Base-by-base conservation (phyloP, 371 early-diverging fungal species). In the Phascolomyces articulosus region DNA sequence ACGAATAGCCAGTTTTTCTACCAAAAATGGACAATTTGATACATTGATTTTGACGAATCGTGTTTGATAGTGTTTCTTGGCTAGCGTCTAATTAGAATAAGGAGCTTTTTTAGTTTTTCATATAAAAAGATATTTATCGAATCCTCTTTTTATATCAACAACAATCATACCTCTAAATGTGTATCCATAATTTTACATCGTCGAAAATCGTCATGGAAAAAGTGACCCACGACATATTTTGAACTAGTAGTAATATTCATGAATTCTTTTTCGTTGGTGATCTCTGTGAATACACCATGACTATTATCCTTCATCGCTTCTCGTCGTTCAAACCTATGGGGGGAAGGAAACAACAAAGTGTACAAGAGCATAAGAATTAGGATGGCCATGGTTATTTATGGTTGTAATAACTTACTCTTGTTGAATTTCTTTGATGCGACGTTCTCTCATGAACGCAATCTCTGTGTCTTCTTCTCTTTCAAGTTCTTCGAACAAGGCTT, bases 111-210 rank as follows among this genome's bases (percentile, higher is more conserved):
- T 3, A 6, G 3, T 34, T 34, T 34, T 34, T 34, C 34, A 34
- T 34, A 34, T 34, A 34, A 9, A 34, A 9, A 34, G 11, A n/a
- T n/a, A n/a, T n/a, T n/a, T n/a, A n/a, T n/a, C n/a, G n/a, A n/a
- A n/a, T n/a, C n/a, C n/a, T n/a, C n/a, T n/a, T n/a, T n/a, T n/a
- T n/a, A n/a, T n/a, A n/a, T n/a, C n/a, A n/a, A n/a, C n/a, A 38
- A 13, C 38, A 6, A 9, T 38, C 38, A 38, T 77, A 90, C 89
- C 71, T 89, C 87, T 53, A 97, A 71, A 75, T 98, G 98, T 63
- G 79, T 88, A 77, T 98, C 96, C 79, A 98, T 90, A 54, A 97
- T 94, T 72, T 93, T 88, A 70, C 99, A 98, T 48, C 96, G 85
- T 64, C 94, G 86, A 78, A 98, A 98, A 64, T 96, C 95, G 55